phyloP scores from a whole-genome alignment of 805 yeast species.

The Brettanomyces anomalus region DNA sequence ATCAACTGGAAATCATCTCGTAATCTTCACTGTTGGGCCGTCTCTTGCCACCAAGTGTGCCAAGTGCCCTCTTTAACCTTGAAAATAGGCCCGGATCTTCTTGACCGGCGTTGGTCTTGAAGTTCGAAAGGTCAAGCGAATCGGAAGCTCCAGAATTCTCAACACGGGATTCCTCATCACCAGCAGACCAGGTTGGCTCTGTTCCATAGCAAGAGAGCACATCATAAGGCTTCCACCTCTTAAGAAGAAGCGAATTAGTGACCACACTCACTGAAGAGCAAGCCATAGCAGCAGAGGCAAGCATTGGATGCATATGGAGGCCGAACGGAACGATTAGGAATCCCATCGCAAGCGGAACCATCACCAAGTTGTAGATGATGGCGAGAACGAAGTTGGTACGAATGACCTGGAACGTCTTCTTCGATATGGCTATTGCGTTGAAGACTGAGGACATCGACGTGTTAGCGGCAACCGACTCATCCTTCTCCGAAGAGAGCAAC shows the following conservation, averaged over 20 bases:
- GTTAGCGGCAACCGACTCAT: slow-evolving; percentile 5
- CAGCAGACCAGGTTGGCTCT: background rate
- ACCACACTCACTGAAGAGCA: slow-evolving; percentile 87
- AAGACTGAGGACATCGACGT: slow-evolving; percentile 39
- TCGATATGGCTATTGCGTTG: slow-evolving; percentile 60
- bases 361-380: slow-evolving; percentile 66
- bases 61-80: background rate
- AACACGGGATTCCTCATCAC: background rate
- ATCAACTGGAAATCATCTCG: no score
- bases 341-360: slow-evolving; percentile 94
- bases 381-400: slow-evolving; percentile 86
- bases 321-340: slow-evolving; percentile 68
- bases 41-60: background rate
- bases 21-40: no score
- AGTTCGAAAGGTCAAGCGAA: background rate
- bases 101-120: background rate
- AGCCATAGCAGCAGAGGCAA: slow-evolving; percentile 92
- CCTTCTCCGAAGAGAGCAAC: slow-evolving; percentile 37
- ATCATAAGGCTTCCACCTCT: slow-evolving; percentile 40
- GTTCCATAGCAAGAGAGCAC: background rate
- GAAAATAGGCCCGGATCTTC: no score
- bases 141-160: no score
- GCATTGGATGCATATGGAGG: slow-evolving; percentile 71
- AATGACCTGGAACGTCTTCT: slow-evolving; percentile 61
- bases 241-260: slow-evolving; percentile 63